Evolutionary conservation across 2,329 filamentous ascomycete genomes (phyloP).

Genomic region (Sodiomyces alkalinus): DNA sequence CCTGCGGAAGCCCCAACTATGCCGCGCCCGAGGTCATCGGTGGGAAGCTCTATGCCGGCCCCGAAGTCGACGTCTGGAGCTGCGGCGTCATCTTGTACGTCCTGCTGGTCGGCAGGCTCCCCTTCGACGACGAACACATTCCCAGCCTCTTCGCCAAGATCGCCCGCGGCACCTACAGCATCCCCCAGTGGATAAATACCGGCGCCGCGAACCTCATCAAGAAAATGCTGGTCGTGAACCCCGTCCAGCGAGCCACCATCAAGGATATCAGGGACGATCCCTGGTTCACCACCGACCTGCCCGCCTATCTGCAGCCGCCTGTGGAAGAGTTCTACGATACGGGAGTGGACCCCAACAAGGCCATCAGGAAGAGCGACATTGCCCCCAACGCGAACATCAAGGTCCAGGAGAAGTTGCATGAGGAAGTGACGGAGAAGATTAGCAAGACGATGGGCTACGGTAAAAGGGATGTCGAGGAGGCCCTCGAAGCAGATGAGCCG

Average conservation of each 20-base stretch:
- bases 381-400: constrained; percentile 64
- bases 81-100: constrained; percentile 85
- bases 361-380: constrained; percentile 70
- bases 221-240: constrained; percentile 90
- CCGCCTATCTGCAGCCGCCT: constrained; percentile 72
- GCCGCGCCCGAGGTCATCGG: constrained; percentile 96
- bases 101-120: constrained; percentile 64
- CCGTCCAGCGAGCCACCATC: constrained; percentile 85
- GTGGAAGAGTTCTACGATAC: constrained; percentile 88
- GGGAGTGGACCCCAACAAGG: constrained; percentile 83
- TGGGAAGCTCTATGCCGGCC: constrained; percentile 91
- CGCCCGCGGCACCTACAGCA: constrained; percentile 80
- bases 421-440: constrained; percentile 86
- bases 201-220: constrained; percentile 74
- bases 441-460: constrained; percentile 98
- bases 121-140: constrained; percentile 98
- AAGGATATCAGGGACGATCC: constrained; percentile 84
- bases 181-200: constrained; percentile 78
- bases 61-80: constrained; percentile 98
- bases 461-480: constrained; percentile 87
- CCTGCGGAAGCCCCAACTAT: constrained; percentile 96
- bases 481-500: constrained; percentile 78
- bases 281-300: constrained; percentile 83
- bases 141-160: constrained; percentile 97
- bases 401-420: constrained; percentile 78